These are phyloP conservation scores for Raffaelea arxii DNA, from an alignment of 2,329 filamentous ascomycete species.

Conservation along the genomic window DNA sequence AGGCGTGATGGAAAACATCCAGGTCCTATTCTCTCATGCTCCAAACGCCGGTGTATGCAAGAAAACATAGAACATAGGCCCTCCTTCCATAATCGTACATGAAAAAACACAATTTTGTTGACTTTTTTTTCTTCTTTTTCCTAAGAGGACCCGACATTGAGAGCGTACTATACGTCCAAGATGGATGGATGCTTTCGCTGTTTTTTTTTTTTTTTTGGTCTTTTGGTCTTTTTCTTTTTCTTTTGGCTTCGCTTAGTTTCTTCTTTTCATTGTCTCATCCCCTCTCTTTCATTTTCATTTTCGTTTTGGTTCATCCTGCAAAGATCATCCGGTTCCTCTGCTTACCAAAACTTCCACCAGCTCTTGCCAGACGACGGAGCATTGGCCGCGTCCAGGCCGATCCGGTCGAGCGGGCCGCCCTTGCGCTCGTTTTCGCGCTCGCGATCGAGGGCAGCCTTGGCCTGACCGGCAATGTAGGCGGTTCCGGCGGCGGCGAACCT, in stretches of 20 bases:
- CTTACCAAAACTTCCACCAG: constrained; percentile 19
- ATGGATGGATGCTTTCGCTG: too few species aligned
- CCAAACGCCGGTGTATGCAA: constrained; percentile 2
- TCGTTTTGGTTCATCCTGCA: too few species aligned
- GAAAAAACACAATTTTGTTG: too few species aligned
- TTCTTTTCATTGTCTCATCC: constrained; percentile 5
- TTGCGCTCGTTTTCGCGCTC: constrained; percentile 41
- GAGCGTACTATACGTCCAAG: too few species aligned
- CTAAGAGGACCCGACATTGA: not conserved
- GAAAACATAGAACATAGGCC: not conserved
- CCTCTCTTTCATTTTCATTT: constrained; percentile 21
- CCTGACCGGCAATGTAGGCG: constrained; percentile 26
- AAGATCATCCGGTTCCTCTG: too few species aligned
- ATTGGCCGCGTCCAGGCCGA: constrained; percentile 28
- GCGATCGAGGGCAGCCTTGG: constrained; percentile 33
- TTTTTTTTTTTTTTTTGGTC: not conserved
- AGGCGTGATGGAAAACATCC: not conserved
- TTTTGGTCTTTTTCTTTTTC: not conserved
- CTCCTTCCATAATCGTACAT: not conserved
- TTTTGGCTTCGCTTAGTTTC: constrained; percentile 4
- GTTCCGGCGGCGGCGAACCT: too few species aligned
- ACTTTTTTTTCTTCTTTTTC: not conserved
- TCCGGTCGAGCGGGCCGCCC: constrained; percentile 40
- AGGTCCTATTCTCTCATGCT: not conserved
- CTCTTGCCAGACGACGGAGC: constrained; percentile 23